phyloP scores from a whole-genome alignment of 2,329 filamentous ascomycete genomes.

The Fonsecaea multimorphosa region DNA sequence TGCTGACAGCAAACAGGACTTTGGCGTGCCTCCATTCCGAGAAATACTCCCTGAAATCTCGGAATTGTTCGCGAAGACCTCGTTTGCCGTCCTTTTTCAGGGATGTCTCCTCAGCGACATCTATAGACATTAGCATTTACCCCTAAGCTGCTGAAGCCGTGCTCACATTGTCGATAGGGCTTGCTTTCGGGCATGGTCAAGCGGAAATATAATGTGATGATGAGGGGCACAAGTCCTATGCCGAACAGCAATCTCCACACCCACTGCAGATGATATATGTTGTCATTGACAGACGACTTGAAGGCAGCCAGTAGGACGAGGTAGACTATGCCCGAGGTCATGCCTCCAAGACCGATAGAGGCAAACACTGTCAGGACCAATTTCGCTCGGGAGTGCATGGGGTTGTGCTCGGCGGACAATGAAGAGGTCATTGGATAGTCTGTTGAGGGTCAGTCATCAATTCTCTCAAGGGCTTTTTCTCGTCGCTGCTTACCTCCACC shows the following conservation, averaged over 20 bases:
- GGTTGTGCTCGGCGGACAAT: constrained; percentile 30
- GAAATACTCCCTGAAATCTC: constrained; percentile 44
- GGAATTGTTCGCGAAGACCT: constrained; percentile 34
- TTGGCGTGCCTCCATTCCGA: constrained; percentile 45
- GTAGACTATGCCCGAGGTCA: constrained; percentile 20
- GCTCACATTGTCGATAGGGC: constrained; percentile 28
- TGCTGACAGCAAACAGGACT: constrained; percentile 44
- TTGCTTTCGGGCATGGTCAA: constrained; percentile 39
- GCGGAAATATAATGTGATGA: constrained; percentile 40
- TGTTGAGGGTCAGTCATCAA: constrained; percentile 5
- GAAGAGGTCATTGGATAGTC: constrained; percentile 32
- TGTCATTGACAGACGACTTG: constrained; percentile 26
- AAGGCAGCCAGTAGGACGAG: constrained; percentile 26
- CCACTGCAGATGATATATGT: constrained; percentile 31
- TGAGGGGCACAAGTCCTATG: constrained; percentile 39
- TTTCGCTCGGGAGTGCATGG: constrained; percentile 21
- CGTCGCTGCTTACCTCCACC: constrained; percentile 37
- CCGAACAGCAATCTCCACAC: constrained; percentile 41
- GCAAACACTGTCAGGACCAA: constrained; percentile 24
- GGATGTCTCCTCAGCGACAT: constrained; percentile 29
- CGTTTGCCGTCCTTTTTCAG: constrained; percentile 26
- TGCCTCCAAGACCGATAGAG: constrained; percentile 23
- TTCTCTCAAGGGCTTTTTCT: not conserved
- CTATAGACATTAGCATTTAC: constrained; percentile 11
- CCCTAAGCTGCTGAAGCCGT: not conserved